Percentiles rank a stretch among this genome's conserved stretches.
Conservation (phyloP, 2,329 filamentous ascomycete species). For the Amauroascus verrucosus region DNA sequence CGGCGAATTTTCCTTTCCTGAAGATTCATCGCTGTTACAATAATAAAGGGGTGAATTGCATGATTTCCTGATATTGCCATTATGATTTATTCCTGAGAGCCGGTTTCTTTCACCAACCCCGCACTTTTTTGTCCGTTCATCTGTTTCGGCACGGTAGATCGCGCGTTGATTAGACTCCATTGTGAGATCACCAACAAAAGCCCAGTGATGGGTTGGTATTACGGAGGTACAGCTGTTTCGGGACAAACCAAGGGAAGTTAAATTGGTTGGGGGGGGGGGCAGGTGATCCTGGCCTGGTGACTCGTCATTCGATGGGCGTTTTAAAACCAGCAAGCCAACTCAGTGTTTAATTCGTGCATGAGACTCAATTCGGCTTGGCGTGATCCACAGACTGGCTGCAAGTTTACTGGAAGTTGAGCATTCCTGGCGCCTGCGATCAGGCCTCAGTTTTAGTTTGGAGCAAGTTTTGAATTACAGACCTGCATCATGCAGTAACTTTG, state of each 20-base stretch:
- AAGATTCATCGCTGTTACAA: too few species aligned
- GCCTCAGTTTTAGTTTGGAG: too few species aligned
- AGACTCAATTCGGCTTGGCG: conserved; percentile 1
- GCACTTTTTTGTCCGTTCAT: background rate
- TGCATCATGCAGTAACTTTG: too few species aligned
- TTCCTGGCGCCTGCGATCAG: too few species aligned
- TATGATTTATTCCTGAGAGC: too few species aligned
- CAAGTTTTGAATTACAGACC: too few species aligned
- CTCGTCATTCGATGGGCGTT: conserved; percentile 5
- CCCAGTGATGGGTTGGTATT: too few species aligned
- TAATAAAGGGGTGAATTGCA: background rate
- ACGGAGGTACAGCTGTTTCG: conserved; percentile 3
- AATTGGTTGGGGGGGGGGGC: background rate
- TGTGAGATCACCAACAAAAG: background rate
- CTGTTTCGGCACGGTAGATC: background rate
- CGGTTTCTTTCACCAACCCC: background rate
- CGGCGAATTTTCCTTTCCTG: too few species aligned
- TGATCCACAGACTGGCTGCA: too few species aligned
- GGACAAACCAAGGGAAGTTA: background rate
- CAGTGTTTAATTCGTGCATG: background rate
- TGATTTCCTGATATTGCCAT: too few species aligned
- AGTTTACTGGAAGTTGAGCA: too few species aligned
- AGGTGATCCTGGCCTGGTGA: conserved; percentile 6
- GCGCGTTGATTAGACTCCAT: background rate
- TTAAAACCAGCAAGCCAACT: conserved; percentile 5